Evolutionary conservation across 2,329 filamentous ascomycete species (phyloP).

Genomic region (Colletotrichum australisinense): DNA sequence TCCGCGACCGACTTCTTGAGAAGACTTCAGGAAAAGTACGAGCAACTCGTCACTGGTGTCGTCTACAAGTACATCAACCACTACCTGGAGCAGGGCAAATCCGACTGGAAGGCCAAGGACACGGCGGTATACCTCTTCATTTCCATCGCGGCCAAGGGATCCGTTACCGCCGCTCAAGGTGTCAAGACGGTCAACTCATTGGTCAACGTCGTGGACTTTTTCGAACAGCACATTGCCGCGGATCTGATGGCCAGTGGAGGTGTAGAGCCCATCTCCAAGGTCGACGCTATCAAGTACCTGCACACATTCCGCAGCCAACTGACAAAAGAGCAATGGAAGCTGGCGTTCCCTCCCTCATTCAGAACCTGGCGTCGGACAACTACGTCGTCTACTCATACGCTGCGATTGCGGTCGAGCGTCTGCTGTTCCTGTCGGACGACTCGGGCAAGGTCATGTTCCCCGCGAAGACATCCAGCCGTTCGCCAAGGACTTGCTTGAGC

Average conservation of each 20-base stretch:
- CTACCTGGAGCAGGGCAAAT: constrained; percentile 83
- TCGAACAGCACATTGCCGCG: constrained; percentile 90
- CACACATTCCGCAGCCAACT: constrained; percentile 97
- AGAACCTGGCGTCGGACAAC: constrained; percentile 88
- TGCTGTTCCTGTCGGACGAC: constrained; percentile 84
- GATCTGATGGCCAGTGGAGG: constrained; percentile 80
- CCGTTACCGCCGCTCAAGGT: constrained; percentile 87
- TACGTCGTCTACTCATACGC: constrained; percentile 99
- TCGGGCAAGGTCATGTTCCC: constrained; percentile 81
- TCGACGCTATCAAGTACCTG: constrained; percentile 97
- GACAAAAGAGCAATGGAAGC: constrained; percentile 90
- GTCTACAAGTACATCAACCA: constrained; percentile 88
- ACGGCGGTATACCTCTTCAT: constrained; percentile 98
- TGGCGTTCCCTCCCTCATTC: constrained; percentile 87
- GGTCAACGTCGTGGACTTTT: constrained; percentile 93
- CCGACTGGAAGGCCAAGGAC: constrained; percentile 97
- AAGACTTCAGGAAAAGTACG: constrained; percentile 89
- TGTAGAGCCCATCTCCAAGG: constrained; percentile 88
- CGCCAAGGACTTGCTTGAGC: constrained; percentile 86
- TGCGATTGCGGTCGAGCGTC: constrained; percentile 94
- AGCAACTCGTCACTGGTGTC: constrained; percentile 85
- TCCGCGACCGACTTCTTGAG: constrained; percentile 95
- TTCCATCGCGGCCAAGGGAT: constrained; percentile 92
- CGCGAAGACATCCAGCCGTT: constrained; percentile 82
- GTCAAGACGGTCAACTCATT: constrained; percentile 90